Evolutionary conservation across 2,329 filamentous ascomycete genomes (phyloP).

Genomic region (Lecanicillium sp.): DNA sequence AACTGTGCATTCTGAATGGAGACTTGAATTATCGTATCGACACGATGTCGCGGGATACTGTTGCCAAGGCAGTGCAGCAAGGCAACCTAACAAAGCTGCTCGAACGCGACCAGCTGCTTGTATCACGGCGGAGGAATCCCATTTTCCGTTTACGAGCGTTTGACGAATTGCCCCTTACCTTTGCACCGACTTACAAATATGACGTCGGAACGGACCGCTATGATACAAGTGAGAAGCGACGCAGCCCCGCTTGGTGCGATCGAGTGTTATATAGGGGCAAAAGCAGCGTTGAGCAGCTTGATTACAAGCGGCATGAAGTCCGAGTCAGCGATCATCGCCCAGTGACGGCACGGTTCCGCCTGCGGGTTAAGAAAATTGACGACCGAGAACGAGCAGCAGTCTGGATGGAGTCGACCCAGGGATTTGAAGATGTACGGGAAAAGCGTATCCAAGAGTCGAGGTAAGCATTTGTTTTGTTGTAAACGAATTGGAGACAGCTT

Average conservation of each 20-base stretch:
- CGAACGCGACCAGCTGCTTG: conserved; percentile 85
- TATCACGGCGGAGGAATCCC: conserved; percentile 81
- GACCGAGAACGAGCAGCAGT: conserved; percentile 53
- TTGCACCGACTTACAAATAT: conserved; percentile 97
- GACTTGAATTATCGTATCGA: conserved; percentile 98
- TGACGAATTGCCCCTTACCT: conserved; percentile 82
- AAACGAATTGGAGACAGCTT: neutral
- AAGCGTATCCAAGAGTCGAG: conserved; percentile 64
- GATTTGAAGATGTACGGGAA: conserved; percentile 64
- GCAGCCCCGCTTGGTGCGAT: conserved; percentile 95
- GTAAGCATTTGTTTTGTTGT: conserved; percentile 42
- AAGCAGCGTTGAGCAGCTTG: conserved; percentile 75
- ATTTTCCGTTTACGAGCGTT: conserved; percentile 84
- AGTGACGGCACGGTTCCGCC: conserved; percentile 75
- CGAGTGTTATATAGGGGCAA: conserved; percentile 77
- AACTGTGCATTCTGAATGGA: conserved; percentile 93
- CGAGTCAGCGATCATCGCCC: conserved; percentile 87
- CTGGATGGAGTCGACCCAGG: conserved; percentile 66
- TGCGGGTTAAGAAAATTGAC: conserved; percentile 77
- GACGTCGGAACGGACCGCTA: conserved; percentile 93
- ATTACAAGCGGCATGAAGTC: conserved; percentile 85
- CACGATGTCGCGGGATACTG: conserved; percentile 88
- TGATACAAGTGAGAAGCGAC: conserved; percentile 89
- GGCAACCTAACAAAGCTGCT: conserved; percentile 79
- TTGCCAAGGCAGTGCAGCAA: conserved; percentile 74